Conservation (phyloP, 1,284 basidiomycete genomes). For the Pseudozyma pruni region DNA sequence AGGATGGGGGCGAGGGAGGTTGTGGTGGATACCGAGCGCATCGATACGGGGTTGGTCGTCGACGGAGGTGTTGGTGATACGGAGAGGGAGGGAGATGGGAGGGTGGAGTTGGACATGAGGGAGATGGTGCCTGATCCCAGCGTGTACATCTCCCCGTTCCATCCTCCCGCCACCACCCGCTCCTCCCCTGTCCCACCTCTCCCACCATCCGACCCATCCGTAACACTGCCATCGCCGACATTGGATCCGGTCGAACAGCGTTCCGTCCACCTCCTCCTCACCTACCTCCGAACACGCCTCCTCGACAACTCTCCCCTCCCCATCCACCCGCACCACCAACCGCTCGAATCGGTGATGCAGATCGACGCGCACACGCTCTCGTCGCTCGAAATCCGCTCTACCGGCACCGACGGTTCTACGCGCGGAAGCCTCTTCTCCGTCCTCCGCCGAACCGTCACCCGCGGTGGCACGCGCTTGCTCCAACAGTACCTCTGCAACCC, state of each 20-base stretch:
- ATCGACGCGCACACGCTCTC: conserved; percentile 64
- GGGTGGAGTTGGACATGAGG: conserved; percentile 16
- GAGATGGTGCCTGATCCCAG: conserved; percentile 29
- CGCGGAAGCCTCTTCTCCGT: conserved; percentile 59
- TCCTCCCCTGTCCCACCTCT: no score
- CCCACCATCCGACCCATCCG: not conserved
- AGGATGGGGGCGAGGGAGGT: conserved; percentile 59
- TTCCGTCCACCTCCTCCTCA: conserved; percentile 51
- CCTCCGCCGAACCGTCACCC: conserved; percentile 62
- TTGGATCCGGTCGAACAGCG: conserved; percentile 33
- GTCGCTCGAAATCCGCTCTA: conserved; percentile 59
- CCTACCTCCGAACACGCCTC: conserved; percentile 60
- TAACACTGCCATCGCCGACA: not conserved
- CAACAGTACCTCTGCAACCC: conserved; percentile 62
- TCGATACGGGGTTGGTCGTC: conserved; percentile 6
- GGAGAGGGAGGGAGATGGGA: not conserved
- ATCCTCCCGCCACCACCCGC: conserved; percentile 1
- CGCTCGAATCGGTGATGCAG: conserved; percentile 47
- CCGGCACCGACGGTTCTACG: conserved; percentile 42
- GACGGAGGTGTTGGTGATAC: not conserved
- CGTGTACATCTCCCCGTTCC: conserved; percentile 40
- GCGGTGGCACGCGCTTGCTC: conserved; percentile 60
- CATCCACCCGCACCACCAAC: conserved; percentile 15
- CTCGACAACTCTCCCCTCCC: conserved; percentile 41
- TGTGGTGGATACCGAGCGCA: conserved; percentile 37